These are phyloP conservation scores for Lophiotrema nucula DNA, from an alignment of 495 filamentous ascomycete genomes.

Conservation along the genomic window DNA sequence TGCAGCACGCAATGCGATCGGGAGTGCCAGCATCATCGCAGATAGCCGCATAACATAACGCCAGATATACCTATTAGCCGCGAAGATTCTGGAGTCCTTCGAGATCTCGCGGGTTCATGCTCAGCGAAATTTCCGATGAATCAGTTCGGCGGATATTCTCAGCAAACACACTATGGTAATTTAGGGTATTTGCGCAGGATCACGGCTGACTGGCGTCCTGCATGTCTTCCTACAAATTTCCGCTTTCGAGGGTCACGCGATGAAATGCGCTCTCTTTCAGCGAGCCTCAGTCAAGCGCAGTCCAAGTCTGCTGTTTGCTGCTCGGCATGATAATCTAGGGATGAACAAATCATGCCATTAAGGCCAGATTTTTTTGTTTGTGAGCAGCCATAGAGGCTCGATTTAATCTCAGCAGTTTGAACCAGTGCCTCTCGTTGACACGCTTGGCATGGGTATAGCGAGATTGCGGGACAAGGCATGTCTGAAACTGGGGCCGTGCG, in stretches of 20 bases:
- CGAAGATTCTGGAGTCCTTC: neutral
- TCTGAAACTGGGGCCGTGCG: conserved; percentile 30
- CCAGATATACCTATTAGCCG: conserved; percentile 6
- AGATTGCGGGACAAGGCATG: conserved; percentile 24
- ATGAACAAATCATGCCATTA: conserved; percentile 18
- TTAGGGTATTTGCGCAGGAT: conserved; percentile 24
- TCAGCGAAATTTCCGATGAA: conserved; percentile 10
- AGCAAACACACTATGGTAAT: conserved; percentile 5
- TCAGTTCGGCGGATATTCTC: conserved; percentile 7
- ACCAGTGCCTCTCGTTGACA: conserved; percentile 17
- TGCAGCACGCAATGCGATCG: neutral
- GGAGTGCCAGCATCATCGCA: neutral
- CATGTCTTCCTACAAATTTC: conserved; percentile 23
- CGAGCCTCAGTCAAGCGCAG: too few species aligned
- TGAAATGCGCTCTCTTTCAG: neutral
- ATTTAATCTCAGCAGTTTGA: conserved; percentile 13
- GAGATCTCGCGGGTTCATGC: conserved; percentile 2
- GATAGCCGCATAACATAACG: conserved; percentile 16
- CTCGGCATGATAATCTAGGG: neutral
- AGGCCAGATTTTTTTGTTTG: conserved; percentile 17
- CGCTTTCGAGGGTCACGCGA: conserved; percentile 4
- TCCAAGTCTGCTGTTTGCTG: neutral
- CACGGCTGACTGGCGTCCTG: conserved; percentile 16
- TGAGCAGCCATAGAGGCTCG: neutral
- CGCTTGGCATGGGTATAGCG: conserved; percentile 16